A percentile compares a stretch with the other conserved stretches of the same genome.
These are phyloP conservation scores for Penicillium malachiteum DNA, from an alignment of 495 filamentous ascomycete genomes.

Conservation along the genomic window DNA sequence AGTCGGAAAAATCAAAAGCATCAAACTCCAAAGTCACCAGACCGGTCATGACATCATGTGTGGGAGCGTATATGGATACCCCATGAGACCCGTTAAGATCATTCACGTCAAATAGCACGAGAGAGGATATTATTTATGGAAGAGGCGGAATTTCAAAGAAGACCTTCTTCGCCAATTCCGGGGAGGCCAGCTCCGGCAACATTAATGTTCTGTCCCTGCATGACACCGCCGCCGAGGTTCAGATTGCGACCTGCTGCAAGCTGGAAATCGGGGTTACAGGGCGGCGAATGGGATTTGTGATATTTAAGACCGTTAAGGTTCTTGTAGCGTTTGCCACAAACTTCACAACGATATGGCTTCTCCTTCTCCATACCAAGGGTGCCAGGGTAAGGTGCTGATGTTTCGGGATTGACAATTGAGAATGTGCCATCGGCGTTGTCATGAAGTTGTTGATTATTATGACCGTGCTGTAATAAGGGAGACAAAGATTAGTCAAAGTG, in stretches of 20 bases:
- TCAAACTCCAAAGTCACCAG: constrained; percentile 27
- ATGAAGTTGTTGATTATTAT: constrained; percentile 92
- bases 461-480: constrained; percentile 74
- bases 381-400: constrained; percentile 88
- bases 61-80: constrained; percentile 1
- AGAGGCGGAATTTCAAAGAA: constrained; percentile 33
- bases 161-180: constrained; percentile 52
- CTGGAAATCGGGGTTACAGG: constrained; percentile 58
- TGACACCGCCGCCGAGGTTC: constrained; percentile 45
- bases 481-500: constrained; percentile 10
- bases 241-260: constrained; percentile 42
- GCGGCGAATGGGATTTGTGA: constrained; percentile 81
- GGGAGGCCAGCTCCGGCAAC: constrained; percentile 52
- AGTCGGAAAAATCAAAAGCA: constrained; percentile 10
- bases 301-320: constrained; percentile 97
- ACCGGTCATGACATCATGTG: constrained; percentile 17
- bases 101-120: constrained; percentile 19
- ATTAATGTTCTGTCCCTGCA: constrained; percentile 53
- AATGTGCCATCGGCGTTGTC: constrained; percentile 96
- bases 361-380: constrained; percentile 99
- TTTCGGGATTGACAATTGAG: constrained; percentile 96
- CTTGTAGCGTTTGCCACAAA: constrained; percentile 98
- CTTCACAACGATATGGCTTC: constrained; percentile 95
- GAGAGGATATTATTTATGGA: constrained; percentile 24
- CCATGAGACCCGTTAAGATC: constrained; percentile 16